Conservation (phyloP, 73 alveolate genomes). For the Halteria grandinella region DNA sequence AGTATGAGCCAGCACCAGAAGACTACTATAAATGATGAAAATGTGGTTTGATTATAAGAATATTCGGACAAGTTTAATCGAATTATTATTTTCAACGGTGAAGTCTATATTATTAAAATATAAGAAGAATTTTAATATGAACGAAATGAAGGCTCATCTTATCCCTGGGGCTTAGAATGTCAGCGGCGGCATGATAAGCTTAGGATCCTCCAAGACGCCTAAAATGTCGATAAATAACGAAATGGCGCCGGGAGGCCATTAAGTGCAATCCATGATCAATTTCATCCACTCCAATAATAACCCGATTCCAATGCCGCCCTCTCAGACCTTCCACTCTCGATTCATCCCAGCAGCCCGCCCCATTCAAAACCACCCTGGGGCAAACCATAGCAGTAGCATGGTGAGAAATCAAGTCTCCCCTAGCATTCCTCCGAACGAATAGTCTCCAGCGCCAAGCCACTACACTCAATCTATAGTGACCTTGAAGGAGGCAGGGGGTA, state of each 20-base stretch:
- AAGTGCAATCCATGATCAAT: neutral
- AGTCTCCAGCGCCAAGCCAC: neutral
- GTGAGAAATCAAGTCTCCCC: neutral
- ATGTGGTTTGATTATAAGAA: too few relatives aligned
- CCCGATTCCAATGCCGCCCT: too few relatives aligned
- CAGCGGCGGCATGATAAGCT: neutral
- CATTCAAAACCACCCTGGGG: neutral
- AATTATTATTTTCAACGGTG: too few relatives aligned
- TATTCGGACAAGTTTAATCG: too few relatives aligned
- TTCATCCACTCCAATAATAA: too few relatives aligned
- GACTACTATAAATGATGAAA: too few relatives aligned
- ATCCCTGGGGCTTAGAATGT: neutral
- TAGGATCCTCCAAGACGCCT: neutral
- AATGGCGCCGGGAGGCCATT: neutral
- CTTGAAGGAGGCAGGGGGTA: too few relatives aligned
- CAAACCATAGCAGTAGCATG: constrained; percentile 16
- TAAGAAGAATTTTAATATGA: constrained; percentile 6
- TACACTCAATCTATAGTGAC: too few relatives aligned
- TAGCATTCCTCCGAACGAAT: neutral
- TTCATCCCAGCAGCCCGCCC: constrained; percentile 7
- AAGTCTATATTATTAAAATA: too few relatives aligned
- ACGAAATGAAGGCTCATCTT: neutral
- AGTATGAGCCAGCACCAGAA: too few relatives aligned
- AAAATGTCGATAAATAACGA: neutral
- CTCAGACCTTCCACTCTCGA: neutral